Base-by-base conservation (phyloP, 2,329 filamentous ascomycete species). In the Hymenoscyphus repandus region DNA sequence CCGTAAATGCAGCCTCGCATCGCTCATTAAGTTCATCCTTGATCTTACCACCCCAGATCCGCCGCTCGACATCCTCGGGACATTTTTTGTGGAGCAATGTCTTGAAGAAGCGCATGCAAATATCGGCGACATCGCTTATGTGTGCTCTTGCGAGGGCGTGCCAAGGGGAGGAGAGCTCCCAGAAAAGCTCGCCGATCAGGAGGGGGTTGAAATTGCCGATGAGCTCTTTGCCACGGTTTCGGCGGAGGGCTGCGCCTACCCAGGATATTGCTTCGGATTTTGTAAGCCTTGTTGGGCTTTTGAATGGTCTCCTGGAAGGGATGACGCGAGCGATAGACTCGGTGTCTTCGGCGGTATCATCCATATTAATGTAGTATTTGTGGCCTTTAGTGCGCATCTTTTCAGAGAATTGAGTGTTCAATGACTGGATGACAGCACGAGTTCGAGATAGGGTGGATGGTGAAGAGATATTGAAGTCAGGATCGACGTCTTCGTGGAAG, bases 231-330 rank as follows among this genome's bases (percentile, higher is more conserved):
- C 70, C 58, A 37, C 61, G 48, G 39, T 58, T 55, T 38, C 58
- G 49, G 3, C 49, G 41, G 12, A 62, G 52, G 18, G 51, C 58
- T 44, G 58, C 40, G 2, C 37, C 13, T 15, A 62, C 59, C 63
- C 61, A 66, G 18, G 54, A 33, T n/a, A 64, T 40, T n/a, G 50
- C 58, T 4, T 55, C 50, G 7, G 44, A 32, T 48, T 58, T 62
- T 18, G 34, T 59, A 53, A 62, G 18, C 20, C 38, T 6, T 17
- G 33, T 41, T 41, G 30, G 37, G 6, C 12, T 45, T 33, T 27
- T 6, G 33, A 46, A 20, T 10, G 3, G n/a, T n/a, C n/a, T n/a
- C n/a, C n/a, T n/a, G n/a, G n/a, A n/a, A n/a, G n/a, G n/a, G 32
- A 20, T 18, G 30, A 27, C 5, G 10, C 12, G 11, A 6, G 17